Percentiles rank a stretch among this genome's conserved stretches.
Conservation (phyloP, 768 basidiomycete genomes). For the Rhizopogon salebrosus region DNA sequence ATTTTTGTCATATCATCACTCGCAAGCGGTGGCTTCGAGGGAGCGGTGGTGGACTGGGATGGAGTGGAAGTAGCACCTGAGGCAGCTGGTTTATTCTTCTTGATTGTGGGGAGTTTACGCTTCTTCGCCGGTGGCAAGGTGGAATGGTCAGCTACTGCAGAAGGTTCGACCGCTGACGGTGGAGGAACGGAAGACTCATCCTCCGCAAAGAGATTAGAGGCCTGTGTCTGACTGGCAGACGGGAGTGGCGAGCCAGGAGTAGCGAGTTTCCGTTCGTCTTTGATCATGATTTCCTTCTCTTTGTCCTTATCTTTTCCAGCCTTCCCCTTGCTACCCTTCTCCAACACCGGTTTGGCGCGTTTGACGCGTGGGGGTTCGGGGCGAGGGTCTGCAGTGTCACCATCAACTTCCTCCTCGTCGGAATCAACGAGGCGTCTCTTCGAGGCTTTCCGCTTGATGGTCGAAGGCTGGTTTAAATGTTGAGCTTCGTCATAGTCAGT, state of each 20-base stretch:
- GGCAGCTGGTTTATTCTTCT: constrained; percentile 49
- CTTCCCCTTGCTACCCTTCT: constrained; percentile 24
- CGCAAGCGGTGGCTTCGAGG: constrained; percentile 17
- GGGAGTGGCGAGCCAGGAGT: constrained; percentile 13
- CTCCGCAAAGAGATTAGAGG: constrained; percentile 25
- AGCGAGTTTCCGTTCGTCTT: constrained; percentile 36
- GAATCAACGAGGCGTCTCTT: constrained; percentile 30
- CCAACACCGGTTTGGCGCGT: constrained; percentile 12
- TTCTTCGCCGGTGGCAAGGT: constrained; percentile 40
- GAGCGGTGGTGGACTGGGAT: constrained; percentile 14
- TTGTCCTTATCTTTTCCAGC: constrained; percentile 26
- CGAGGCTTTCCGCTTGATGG: constrained; percentile 13
- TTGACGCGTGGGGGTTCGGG: constrained; percentile 38
- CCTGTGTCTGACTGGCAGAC: constrained; percentile 28
- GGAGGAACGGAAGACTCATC: constrained; percentile 15
- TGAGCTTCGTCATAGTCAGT: background rate
- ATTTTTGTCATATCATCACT: constrained; percentile 23
- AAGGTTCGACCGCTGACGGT: background rate
- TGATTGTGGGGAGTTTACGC: constrained; percentile 63
- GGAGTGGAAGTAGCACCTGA: constrained; percentile 20
- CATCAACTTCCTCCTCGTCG: constrained; percentile 28
- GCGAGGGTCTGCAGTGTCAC: constrained; percentile 47
- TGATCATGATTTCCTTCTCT: constrained; percentile 32
- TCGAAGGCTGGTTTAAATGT: constrained; percentile 13
- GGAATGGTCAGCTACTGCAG: constrained; percentile 17